Evolutionary conservation across 1,139 yeast species (phyloP).

Genomic region (Pichia cactophila): DNA sequence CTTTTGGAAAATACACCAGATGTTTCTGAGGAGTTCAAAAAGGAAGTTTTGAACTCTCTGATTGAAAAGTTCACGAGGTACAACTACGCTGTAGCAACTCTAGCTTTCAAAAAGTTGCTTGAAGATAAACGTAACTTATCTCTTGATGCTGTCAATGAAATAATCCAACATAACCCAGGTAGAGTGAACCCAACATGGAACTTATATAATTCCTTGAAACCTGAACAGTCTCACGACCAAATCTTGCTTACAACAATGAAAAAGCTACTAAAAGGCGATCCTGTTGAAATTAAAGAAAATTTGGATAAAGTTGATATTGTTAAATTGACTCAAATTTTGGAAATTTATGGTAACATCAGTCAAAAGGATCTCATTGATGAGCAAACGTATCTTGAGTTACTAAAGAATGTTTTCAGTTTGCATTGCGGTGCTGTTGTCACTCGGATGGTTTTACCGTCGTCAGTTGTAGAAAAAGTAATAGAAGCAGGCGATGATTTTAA

Average conservation of each 20-base stretch:
- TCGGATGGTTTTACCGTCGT: conserved; percentile 10
- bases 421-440: conserved; percentile 15
- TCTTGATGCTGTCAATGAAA: conserved; percentile 14
- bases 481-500: conserved; percentile 1
- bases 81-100: conserved; percentile 21
- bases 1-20: conserved; percentile 10
- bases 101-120: conserved; percentile 16
- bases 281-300: conserved; percentile 19
- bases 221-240: conserved; percentile 10
- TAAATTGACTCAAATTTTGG: conserved; percentile 14
- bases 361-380: conserved; percentile 14
- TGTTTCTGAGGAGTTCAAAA: conserved; percentile 10
- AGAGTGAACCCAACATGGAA: conserved; percentile 28
- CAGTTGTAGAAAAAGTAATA: conserved; percentile 10
- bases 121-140: conserved; percentile 9
- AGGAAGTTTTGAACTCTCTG: conserved; percentile 13
- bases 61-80: conserved; percentile 21
- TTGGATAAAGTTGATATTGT: conserved; percentile 13
- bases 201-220: conserved; percentile 16
- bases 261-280: conserved; percentile 25
- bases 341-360: conserved; percentile 13
- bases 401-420: conserved; percentile 15
- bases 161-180: conserved; percentile 28
- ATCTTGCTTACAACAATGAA: conserved; percentile 17
- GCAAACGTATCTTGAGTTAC: conserved; percentile 8